These are phyloP conservation scores for Penicillium sp. DNA, from an alignment of 2,329 filamentous ascomycete genomes.

Conservation along the genomic window DNA sequence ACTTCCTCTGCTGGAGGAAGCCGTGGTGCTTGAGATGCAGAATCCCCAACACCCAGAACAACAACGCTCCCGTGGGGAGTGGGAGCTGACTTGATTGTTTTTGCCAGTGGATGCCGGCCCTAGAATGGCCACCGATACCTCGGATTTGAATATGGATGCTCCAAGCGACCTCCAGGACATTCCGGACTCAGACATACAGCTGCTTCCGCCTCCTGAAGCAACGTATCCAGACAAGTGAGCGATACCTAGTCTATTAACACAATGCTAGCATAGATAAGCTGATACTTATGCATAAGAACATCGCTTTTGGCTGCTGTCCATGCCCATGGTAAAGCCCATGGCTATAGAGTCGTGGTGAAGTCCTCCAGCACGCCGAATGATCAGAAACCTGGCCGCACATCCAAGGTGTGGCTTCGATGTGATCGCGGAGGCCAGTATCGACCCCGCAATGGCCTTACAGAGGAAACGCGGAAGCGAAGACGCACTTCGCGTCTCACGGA, in stretches of 20 bases:
- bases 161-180: constrained; percentile 45
- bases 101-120: constrained; percentile 12
- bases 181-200: constrained; percentile 40
- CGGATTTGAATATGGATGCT: constrained; percentile 42
- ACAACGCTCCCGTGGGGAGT: not conserved
- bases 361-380: constrained; percentile 44
- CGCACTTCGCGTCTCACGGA: constrained; percentile 43
- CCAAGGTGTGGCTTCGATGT: constrained; percentile 44
- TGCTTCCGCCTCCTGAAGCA: constrained; percentile 40
- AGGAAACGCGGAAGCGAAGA: constrained; percentile 42
- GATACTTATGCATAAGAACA: constrained; percentile 20
- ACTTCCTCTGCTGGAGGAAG: constrained; percentile 23
- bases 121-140: constrained; percentile 36
- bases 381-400: constrained; percentile 42
- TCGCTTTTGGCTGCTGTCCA: constrained; percentile 39
- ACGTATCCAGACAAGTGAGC: constrained; percentile 42
- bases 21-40: not conserved
- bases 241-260: not conserved
- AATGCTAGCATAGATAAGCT: not conserved
- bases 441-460: constrained; percentile 42
- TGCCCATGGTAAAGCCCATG: constrained; percentile 39
- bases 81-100: constrained; percentile 9
- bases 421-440: constrained; percentile 44
- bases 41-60: not conserved
- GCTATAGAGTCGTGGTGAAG: constrained; percentile 44